Base-by-base conservation (phyloP, 139 green algal genomes). In the Auxenochlorella protothecoides region DNA sequence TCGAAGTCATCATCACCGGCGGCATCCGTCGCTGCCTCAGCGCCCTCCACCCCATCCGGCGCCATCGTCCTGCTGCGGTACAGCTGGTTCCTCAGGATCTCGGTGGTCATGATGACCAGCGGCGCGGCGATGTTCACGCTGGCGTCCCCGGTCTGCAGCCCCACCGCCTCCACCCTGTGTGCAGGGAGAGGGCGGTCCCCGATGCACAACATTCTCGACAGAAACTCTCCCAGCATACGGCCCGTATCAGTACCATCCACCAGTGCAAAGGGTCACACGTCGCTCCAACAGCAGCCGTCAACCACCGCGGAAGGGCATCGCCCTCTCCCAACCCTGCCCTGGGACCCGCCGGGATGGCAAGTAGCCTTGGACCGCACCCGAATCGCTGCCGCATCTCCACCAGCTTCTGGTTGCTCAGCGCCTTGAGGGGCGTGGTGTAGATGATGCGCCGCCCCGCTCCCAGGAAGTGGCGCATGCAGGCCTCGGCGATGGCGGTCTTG, bases 51-150 rank as follows among this genome's bases (percentile, higher is more conserved):
- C 27, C 27, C 27, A 44, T 44, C 27, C 27, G 27, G 27, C 27
- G 52, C 60, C 66, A 2, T 80, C 78, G 5, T 80, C 27, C 27
- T 44, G 27, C 27, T 44, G 15, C 87, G 77, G 81, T 97, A 99
- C 83, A 98, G 89, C 81, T 97, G 96, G 86, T 98, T 99, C 59
- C 95, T 79, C 68, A 98, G 84, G 72, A 99, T 97, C 80, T 99
- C 95, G 0, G 95, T 99, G 10, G 95, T 99, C 94, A 98, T 98
- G 15, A 98, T 85, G 44, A 98, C 86, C 12, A 85, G 63, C 2
- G 68, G 70, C 0, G 84, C 90, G 9, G 97, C 91, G 2, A 85
- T 74, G 77, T 97, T 97, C 9, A 99, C 81, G 15, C 79, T 86
- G 3, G 82, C 87, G 71, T 99, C 95, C 4, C 95, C 95, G 0